Conservation (phyloP, 768 basidiomycete species). For the Suillus clintonianus region DNA sequence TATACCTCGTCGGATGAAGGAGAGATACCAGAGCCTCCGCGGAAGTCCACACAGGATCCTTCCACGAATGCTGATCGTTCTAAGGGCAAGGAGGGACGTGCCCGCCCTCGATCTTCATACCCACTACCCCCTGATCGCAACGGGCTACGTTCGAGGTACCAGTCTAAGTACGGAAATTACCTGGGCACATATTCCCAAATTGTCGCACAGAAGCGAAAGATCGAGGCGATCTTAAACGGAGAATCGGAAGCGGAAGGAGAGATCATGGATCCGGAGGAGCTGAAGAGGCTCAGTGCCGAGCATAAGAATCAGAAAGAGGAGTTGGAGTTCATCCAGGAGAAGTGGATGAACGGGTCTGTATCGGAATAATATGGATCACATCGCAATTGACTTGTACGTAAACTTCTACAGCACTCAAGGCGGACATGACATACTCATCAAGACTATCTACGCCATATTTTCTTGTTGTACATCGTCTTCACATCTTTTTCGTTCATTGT, state of each 20-base stretch:
- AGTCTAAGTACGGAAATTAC: conserved; percentile 53
- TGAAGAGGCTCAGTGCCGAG: conserved; percentile 44
- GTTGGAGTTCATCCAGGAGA: conserved; percentile 48
- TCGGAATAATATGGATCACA: conserved; percentile 15
- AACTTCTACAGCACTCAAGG: not conserved
- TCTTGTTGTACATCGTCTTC: conserved; percentile 1
- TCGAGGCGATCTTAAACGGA: conserved; percentile 52
- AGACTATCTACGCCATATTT: conserved; percentile 3
- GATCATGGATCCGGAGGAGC: conserved; percentile 54
- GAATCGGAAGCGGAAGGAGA: conserved; percentile 60
- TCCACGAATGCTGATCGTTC: conserved; percentile 18
- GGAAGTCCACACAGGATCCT: conserved; percentile 60
- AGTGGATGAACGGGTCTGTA: conserved; percentile 31
- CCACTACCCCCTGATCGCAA: conserved; percentile 48
- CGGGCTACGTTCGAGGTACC: conserved; percentile 55
- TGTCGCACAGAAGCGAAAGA: conserved; percentile 49
- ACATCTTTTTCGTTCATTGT: not conserved
- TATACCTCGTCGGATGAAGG: conserved; percentile 34
- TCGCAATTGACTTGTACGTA: not conserved
- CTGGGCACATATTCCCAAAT: conserved; percentile 47
- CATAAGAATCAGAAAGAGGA: conserved; percentile 54
- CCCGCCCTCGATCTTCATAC: conserved; percentile 34
- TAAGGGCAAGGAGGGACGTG: conserved; percentile 17
- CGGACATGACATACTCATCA: not conserved
- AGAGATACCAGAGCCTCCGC: conserved; percentile 67